Percentiles rank a stretch among this genome's conserved stretches.
phyloP scores from a whole-genome alignment of 148 eudicot genomes.

The Talinum fruticosum region DNA sequence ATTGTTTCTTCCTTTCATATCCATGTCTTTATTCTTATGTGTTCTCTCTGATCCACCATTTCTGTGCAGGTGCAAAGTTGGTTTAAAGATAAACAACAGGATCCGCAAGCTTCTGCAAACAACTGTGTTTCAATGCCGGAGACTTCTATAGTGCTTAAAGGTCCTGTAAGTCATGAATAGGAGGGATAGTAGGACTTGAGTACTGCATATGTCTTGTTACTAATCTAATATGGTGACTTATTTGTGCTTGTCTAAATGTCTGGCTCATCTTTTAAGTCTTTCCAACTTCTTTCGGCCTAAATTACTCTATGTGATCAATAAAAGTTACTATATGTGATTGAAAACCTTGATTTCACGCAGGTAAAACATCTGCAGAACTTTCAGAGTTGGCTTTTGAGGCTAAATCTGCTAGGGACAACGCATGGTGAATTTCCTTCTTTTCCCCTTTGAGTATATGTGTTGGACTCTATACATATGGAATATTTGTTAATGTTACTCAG shows the following conservation, averaged over 20 bases:
- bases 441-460: background rate
- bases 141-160: conserved; percentile 38
- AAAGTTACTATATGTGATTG: background rate
- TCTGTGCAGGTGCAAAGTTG: conserved; percentile 62
- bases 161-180: conserved; percentile 22
- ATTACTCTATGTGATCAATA: background rate
- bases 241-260: background rate
- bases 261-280: background rate
- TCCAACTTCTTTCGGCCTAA: background rate
- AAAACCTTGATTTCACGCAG: conserved; percentile 31
- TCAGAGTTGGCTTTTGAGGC: conserved; percentile 78
- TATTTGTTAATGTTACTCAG: background rate
- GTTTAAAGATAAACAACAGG: conserved; percentile 59
- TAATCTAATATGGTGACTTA: background rate
- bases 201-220: background rate
- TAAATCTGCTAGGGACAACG: conserved; percentile 65
- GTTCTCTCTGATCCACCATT: conserved; percentile 1
- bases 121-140: conserved; percentile 21
- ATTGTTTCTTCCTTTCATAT: background rate
- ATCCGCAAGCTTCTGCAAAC: conserved; percentile 17
- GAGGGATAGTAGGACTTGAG: background rate
- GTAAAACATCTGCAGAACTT: conserved; percentile 55
- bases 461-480: background rate
- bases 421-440: conserved; percentile 58
- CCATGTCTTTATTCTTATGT: background rate